Base-by-base conservation (phyloP, 345 rosid genomes). In the Rhizophora mangle region DNA sequence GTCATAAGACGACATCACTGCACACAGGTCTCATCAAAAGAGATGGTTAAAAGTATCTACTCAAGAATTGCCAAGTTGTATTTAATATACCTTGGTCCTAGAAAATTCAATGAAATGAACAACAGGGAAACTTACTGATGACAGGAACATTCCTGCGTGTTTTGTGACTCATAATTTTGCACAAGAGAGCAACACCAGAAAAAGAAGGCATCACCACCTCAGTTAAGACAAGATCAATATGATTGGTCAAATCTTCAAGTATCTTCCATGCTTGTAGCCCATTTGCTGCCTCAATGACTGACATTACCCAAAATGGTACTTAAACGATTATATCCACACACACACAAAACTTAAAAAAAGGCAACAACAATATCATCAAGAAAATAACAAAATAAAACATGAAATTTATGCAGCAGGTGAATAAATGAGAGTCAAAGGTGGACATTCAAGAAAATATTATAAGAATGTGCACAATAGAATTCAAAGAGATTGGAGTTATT, bases 131-230 rank as follows among this genome's bases (percentile, higher is more conserved):
- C 80, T 68, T 69, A 77, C 80, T 77, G 15, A 64, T 77, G 1
- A 77, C 77, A 47, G 98, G 97, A 77, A 89, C 78, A 74, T 81
- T 88, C 81, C 82, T 92, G 37, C 73, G 78, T 19, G 83, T 81
- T 72, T 78, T 82, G 77, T 92, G 96, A 83, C 73, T 80, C 93
- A 82, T 86, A 39, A 92, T 92, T 85, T 86, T 86, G 89, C 65
- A 72, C 62, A 92, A 73, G 26, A 92, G 92, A 70, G 83, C 86
- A 46, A 85, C 80, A 81, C 97, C 96, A n/a, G 92, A 83, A 51
- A 82, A 46, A 43, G 74, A 69, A 68, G 97, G 97, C 92, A 92
- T 85, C 72, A 69, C 83, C 54, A 89, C 96, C 86, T 92, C 96
- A 15, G 96, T 74, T 68, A 92, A 83, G 72, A 92, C 80, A 58